Conservation (phyloP, 1,284 basidiomycete genomes). For the Singerocomus inundabilis region DNA sequence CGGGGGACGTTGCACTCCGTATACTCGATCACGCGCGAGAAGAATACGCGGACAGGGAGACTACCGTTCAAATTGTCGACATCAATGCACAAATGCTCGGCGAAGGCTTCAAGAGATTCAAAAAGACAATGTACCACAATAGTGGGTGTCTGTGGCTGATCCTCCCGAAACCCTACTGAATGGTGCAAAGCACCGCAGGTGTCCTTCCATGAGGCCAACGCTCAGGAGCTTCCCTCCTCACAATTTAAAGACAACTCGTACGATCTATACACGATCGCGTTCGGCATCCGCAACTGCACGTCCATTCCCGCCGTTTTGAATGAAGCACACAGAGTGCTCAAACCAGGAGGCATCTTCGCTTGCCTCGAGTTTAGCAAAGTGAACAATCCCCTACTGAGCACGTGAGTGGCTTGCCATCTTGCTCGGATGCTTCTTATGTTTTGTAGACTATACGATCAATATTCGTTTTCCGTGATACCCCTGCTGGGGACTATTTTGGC, state of each 20-base stretch:
- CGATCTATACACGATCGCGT: slow-evolving; percentile 98
- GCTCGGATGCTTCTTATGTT: slow-evolving; percentile 11
- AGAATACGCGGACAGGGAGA: slow-evolving; percentile 85
- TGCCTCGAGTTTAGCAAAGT: slow-evolving; percentile 98
- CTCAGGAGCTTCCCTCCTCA: slow-evolving; percentile 71
- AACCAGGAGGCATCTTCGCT: slow-evolving; percentile 94
- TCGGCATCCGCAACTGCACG: slow-evolving; percentile 98
- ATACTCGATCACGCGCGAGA: slow-evolving; percentile 92
- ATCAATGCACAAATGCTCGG: slow-evolving; percentile 96
- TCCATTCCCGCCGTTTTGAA: slow-evolving; percentile 85
- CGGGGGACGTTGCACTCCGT: slow-evolving; percentile 94
- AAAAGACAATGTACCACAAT: slow-evolving; percentile 95
- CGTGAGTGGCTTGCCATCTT: slow-evolving; percentile 53
- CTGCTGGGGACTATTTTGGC: slow-evolving; percentile 94
- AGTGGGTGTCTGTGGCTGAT: slow-evolving; percentile 54
- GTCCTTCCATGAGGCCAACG: slow-evolving; percentile 91
- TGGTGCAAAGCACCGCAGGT: slow-evolving; percentile 80
- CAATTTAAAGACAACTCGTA: slow-evolving; percentile 80
- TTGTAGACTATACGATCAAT: slow-evolving; percentile 85
- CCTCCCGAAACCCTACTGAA: slow-evolving; percentile 11
- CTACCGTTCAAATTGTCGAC: slow-evolving; percentile 89
- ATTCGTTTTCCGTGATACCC: slow-evolving; percentile 96
- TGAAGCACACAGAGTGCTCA: slow-evolving; percentile 93
- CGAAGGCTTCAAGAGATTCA: slow-evolving; percentile 89
- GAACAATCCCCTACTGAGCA: slow-evolving; percentile 81